These are phyloP conservation scores for Podaxis rugospora DNA, from an alignment of 768 basidiomycete genomes.

Conservation along the genomic window DNA sequence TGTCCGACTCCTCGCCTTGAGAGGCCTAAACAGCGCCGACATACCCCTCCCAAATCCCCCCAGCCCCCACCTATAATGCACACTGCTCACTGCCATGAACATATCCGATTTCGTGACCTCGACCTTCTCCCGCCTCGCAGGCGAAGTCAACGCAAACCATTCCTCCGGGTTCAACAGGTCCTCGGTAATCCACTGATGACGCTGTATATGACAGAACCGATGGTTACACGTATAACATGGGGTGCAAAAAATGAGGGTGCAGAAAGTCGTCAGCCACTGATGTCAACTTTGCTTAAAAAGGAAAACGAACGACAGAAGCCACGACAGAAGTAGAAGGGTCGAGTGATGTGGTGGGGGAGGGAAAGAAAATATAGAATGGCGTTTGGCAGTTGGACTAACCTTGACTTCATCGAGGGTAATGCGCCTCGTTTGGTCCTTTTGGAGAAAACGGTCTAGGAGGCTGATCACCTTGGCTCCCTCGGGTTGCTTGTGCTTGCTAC, in stretches of 20 bases:
- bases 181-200: conserved; percentile 59
- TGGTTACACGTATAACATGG: neutral
- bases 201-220: conserved; percentile 29
- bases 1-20: conserved; percentile 6
- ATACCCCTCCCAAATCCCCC: conserved; percentile 41
- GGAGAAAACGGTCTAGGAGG: conserved; percentile 70
- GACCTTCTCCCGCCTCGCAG: conserved; percentile 27
- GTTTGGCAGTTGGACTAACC: conserved; percentile 30
- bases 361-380: conserved; percentile 12
- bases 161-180: conserved; percentile 61
- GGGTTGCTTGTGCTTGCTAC: conserved; percentile 16
- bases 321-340: neutral
- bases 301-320: conserved; percentile 12
- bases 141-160: conserved; percentile 58
- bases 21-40: conserved; percentile 42
- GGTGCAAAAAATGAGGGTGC: conserved; percentile 10
- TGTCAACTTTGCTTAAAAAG: conserved; percentile 6
- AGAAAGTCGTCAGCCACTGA: conserved; percentile 9
- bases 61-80: conserved; percentile 62
- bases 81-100: conserved; percentile 62
- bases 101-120: conserved; percentile 75
- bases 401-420: conserved; percentile 82
- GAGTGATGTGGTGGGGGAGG: conserved; percentile 5
- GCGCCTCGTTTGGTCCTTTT: conserved; percentile 73
- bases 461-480: conserved; percentile 64